Evolutionary conservation across 2,329 filamentous ascomycete genomes (phyloP).

Genomic region (Alternaria alternata): DNA sequence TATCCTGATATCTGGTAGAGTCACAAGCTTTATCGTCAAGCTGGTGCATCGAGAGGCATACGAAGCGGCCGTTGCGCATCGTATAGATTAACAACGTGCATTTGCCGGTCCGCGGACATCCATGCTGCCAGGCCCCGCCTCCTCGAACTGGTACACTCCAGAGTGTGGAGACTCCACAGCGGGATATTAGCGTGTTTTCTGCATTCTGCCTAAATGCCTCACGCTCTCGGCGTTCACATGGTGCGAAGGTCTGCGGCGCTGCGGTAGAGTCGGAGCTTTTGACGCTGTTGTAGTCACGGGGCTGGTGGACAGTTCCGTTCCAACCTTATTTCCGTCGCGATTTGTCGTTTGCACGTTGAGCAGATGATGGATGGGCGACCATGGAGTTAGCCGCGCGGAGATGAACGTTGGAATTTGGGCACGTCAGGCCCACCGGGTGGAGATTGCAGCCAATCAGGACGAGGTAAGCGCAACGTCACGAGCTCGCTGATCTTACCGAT

Average conservation of each 20-base stretch:
- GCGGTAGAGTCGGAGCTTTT: not conserved
- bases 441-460: not conserved
- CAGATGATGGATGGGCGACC: not conserved
- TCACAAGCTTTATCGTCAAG: not conserved
- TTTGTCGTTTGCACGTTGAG: not conserved
- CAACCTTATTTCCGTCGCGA: not conserved
- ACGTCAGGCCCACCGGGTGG: not conserved
- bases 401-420: not conserved
- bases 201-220: slow-evolving; percentile 11
- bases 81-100: slow-evolving; percentile 1
- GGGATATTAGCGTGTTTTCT: slow-evolving; percentile 6
- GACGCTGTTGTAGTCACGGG: too few species aligned
- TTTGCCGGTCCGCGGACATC: slow-evolving; percentile 5
- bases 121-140: slow-evolving; percentile 4
- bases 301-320: too few species aligned
- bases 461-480: not conserved
- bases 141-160: not conserved
- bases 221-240: not conserved
- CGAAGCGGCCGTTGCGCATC: not conserved
- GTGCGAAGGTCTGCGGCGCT: not conserved
- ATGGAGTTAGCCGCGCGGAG: not conserved
- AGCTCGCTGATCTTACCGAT: not conserved
- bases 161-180: slow-evolving; percentile 13
- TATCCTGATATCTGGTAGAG: not conserved
- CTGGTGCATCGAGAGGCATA: not conserved